A percentile compares a stretch with the other conserved stretches of the same genome.
Conservation (phyloP, 768 basidiomycete species). For the Russula foetens region DNA sequence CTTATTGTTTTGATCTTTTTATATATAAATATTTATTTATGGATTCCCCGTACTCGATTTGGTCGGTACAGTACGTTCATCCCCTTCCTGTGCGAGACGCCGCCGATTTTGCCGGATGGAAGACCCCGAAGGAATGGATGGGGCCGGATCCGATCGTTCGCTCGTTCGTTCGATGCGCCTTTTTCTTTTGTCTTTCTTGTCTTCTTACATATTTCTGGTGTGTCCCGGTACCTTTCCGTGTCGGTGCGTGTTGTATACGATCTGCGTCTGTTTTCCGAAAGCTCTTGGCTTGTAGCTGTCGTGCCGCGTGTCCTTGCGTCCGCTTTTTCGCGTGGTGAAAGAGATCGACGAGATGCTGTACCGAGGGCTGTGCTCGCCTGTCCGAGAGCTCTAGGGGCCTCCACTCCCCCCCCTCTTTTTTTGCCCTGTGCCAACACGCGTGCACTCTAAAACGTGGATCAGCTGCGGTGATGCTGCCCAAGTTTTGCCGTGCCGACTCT, state of each 20-base stretch:
- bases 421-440: background rate
- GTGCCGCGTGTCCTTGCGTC: slow-evolving; percentile 5
- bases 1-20: no score
- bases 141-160: slow-evolving; percentile 2
- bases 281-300: no score
- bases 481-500: no score
- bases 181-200: no score
- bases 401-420: background rate
- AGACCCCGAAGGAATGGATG: background rate
- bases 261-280: slow-evolving; percentile 4
- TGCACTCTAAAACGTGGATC: slow-evolving; percentile 13
- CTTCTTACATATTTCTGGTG: no score
- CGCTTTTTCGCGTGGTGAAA: background rate
- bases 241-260: no score
- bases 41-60: background rate
- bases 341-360: slow-evolving; percentile 9
- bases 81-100: background rate
- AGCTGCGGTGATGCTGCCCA: background rate
- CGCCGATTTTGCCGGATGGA: slow-evolving; percentile 4
- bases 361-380: background rate
- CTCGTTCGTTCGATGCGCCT: background rate
- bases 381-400: background rate
- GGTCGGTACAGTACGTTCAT: background rate
- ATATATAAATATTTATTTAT: no score
- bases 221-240: no score